Evolutionary conservation across 148 eudicot species (phyloP), one percentile per base, ranked within the genome.

Genomic region (Tetragonia tetragonoides): DNA sequence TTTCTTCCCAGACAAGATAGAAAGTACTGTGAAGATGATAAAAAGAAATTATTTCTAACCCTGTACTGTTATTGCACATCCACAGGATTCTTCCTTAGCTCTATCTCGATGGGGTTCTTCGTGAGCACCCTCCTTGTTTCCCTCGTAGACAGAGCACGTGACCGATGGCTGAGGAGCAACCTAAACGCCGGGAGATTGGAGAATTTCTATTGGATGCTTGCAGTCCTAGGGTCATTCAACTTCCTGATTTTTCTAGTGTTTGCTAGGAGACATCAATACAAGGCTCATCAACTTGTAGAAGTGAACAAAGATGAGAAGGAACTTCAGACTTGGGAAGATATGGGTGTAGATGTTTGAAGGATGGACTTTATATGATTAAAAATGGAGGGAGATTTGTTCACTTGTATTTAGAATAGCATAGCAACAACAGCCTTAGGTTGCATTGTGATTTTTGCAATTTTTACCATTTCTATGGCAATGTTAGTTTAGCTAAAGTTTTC

Each of bases 81-180:
- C 81, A 81, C 89, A 28, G 91, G 91, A 40, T 78, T 89, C 57
- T 89, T 89, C 75, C 75, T 89, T 15, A 89, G 84, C 67, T 85
- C 89, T 4, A 83, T 89, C 3, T 82, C 91, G 0, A 83, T 87
- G 77, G 91, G 91, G 14, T 88, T 88, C 77, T 88, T 83, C 46
- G 51, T 88, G 3, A 88, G 91, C 81, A 85, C 87, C 70, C n/a
- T 87, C 10, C 69, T 88, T 15, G 91, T 88, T 51, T 81, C 89
- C 7, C 23, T 88, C 2, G 88, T 87, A 34, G 83, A 86, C 49
- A 20, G 40, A 18, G 66, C 76, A 39, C 75, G 65, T 47, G 57
- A 73, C 34, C 69, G 53, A 7, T 86, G 89, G 89, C 77, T 86
- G 66, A 84, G 67, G 67, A 88, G 84, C 75, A 83, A 87, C 72